Base-by-base conservation (phyloP, 2,329 filamentous ascomycete genomes). In the Cladorrhinum sp. region DNA sequence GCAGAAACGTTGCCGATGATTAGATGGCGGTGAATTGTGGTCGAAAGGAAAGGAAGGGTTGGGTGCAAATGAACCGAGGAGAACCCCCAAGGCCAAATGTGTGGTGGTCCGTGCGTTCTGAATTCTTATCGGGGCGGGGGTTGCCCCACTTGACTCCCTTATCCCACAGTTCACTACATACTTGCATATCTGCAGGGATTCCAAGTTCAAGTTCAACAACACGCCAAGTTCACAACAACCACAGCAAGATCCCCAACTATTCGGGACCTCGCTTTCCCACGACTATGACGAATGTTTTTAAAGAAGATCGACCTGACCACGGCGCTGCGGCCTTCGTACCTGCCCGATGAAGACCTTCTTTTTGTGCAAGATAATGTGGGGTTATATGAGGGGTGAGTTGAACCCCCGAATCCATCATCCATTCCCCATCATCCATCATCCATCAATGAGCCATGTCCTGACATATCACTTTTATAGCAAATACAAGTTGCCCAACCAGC, bases 301-400 rank as follows among this genome's bases (percentile, higher is more conserved):
- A 94, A 96, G 83, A 87, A 90, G 70, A 85, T 98, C 75, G 94
- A 99, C 78, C 86, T 99, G 72, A 99, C 95, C 61, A 96, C 94
- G 79, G 95, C 95, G 73, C 85, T 97, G 73, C 90, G 95, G 82
- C 95, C 95, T 70, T 90, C 89, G 64, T 89, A 97, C 74, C 85
- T 96, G 67, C 90, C 92, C 72, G 95, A 97, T 81, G 95, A 99
- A 83, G 90, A 91, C 68, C 82, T 98, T 58, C 84, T 99, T 62
- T 98, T 96, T 78, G 94, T 99, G 61, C 94, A 98, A 79, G 93
- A 98, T 82, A 93, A 92, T 75, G 93, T 99, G 70, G 95, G 95
- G 68, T 82, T 99, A 64, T 99, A 99, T 79, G 92, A 98, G 82
- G 95, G 95, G 92, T 96, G 82, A 78, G 87, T 79, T n/a, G 36